These are phyloP conservation scores for Phytophthora pinifolia DNA, from an alignment of 352 stramenopile species.

Conservation along the genomic window DNA sequence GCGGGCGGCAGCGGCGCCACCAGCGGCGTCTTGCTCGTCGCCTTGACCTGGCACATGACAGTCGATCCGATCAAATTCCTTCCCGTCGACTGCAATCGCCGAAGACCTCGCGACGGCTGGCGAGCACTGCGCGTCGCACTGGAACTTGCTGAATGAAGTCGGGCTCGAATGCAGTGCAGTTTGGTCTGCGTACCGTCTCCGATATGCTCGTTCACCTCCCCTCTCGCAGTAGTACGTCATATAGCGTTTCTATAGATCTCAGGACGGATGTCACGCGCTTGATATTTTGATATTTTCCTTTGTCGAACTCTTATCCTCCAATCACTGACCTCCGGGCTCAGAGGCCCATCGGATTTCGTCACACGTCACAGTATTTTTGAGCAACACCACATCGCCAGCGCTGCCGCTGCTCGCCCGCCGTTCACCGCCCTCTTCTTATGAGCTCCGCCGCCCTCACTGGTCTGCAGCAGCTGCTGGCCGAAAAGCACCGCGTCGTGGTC, in stretches of 20 bases:
- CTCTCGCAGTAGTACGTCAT: too few relatives aligned
- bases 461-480: constrained; percentile 34
- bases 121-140: not conserved
- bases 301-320: constrained; percentile 13
- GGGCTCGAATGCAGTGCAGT: not conserved
- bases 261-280: constrained; percentile 19
- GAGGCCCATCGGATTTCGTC: constrained; percentile 16
- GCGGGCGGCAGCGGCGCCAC: constrained; percentile 7
- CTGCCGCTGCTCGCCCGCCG: not conserved
- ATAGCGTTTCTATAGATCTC: not conserved
- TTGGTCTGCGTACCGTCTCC: constrained; percentile 7
- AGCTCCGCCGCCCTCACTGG: constrained; percentile 28
- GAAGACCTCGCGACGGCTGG: not conserved
- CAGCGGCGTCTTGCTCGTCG: constrained; percentile 31
- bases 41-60: constrained; percentile 30
- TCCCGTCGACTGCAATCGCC: not conserved
- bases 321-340: constrained; percentile 1
- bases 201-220: constrained; percentile 22
- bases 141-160: constrained; percentile 28
- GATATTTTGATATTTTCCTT: too few relatives aligned
- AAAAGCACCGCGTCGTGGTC: constrained; percentile 45
- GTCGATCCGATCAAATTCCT: not conserved
- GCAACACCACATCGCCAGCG: not conserved
- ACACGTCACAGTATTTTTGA: constrained; percentile 26
- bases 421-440: constrained; percentile 7